These are phyloP conservation scores for Samsoniella hepiali DNA, from an alignment of 2,329 filamentous ascomycete species.

Conservation along the genomic window DNA sequence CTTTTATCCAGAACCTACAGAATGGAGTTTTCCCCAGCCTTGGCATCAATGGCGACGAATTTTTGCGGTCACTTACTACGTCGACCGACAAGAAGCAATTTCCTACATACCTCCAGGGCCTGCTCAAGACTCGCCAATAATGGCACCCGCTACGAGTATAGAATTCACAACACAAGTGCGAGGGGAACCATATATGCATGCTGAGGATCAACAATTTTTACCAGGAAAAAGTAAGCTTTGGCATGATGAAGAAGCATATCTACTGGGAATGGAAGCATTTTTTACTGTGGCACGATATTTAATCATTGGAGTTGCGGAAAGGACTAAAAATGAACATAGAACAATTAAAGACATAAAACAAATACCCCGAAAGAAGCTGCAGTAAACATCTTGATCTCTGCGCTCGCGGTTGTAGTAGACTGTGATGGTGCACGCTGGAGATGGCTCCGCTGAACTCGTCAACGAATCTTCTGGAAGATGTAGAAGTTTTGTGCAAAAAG, in stretches of 20 bases:
- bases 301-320: constrained; percentile 17
- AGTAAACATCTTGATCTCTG: neutral
- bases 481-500: too few species aligned
- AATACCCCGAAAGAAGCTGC: neutral
- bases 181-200: neutral
- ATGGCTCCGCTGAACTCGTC: too few species aligned
- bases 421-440: neutral
- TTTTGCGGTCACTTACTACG: constrained; percentile 56
- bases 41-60: constrained; percentile 60
- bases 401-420: neutral
- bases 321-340: constrained; percentile 15
- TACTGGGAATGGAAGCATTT: neutral
- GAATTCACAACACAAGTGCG: neutral
- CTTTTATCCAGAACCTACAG: constrained; percentile 70
- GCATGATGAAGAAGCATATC: neutral
- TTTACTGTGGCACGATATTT: neutral
- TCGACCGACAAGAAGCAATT: constrained; percentile 59
- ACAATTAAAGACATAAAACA: constrained; percentile 13
- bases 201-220: neutral
- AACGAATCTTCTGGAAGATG: too few species aligned
- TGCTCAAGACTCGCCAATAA: constrained; percentile 47
- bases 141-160: neutral
- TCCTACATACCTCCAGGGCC: constrained; percentile 59
- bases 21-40: constrained; percentile 61
- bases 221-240: neutral